phyloP scores from a whole-genome alignment of 495 filamentous ascomycete genomes.

The Tuber magnatum region DNA sequence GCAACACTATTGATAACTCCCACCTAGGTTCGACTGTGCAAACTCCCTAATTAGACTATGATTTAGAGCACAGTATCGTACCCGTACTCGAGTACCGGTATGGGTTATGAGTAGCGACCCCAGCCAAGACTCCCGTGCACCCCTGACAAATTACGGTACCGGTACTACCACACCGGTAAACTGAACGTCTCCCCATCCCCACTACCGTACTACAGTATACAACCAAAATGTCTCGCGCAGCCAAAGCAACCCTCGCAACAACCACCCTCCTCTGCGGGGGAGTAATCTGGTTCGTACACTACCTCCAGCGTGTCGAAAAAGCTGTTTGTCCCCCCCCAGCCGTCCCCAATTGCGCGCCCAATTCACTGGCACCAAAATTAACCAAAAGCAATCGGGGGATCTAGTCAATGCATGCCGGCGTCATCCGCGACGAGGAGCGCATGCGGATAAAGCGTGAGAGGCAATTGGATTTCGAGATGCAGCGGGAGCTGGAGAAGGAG shows the following conservation, averaged over 20 bases:
- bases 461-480: conserved; percentile 88
- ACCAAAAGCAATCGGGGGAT: conserved; percentile 17
- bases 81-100: too few species aligned
- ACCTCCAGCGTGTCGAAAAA: conserved; percentile 77
- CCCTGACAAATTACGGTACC: too few species aligned
- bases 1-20: too few species aligned
- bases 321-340: conserved; percentile 55
- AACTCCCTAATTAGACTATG: too few species aligned
- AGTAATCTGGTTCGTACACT: conserved; percentile 82
- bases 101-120: too few species aligned
- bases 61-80: too few species aligned
- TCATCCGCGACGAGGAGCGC: conserved; percentile 90
- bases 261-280: conserved; percentile 68
- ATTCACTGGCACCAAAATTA: conserved; percentile 8
- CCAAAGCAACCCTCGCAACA: conserved; percentile 72
- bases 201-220: too few species aligned
- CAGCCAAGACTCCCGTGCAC: too few species aligned
- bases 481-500: conserved; percentile 74
- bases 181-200: too few species aligned
- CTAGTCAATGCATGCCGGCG: conserved; percentile 92
- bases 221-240: conserved; percentile 71
- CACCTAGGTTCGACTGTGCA: too few species aligned
- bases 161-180: too few species aligned
- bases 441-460: conserved; percentile 80
- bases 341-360: background rate